Base-by-base conservation (phyloP, 2,329 filamentous ascomycete genomes). In the Helotiales sp. region DNA sequence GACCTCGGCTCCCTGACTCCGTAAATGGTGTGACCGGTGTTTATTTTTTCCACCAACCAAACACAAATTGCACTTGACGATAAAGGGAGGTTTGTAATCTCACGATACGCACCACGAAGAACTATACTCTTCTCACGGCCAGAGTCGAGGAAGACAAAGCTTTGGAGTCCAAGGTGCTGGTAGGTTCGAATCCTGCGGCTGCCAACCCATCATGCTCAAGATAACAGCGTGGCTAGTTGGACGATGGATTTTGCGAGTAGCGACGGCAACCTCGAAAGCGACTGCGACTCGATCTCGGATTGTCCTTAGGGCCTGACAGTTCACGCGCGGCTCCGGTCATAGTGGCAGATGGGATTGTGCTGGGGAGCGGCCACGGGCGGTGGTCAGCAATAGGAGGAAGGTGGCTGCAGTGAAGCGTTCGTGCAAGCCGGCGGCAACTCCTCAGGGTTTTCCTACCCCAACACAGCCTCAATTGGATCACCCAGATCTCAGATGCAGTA, bases 321-420 rank as follows among this genome's bases (percentile, higher is more conserved):
- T 32, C 30, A 6, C 30, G 30, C 30, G 30, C 30, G 30, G 30
- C 30, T 66, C 63, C 55, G 61, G 69, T 69, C 63, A 67, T 69
- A 66, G 66, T 69, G 40, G 68, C 55, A 65, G 67, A 69, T 69
- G 61, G 50, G 67, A 69, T 69, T 69, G 52, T 65, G 55, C 52
- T 62, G 40, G 58, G 63, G 55, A 66, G 63, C 52, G 59, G 60
- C 59, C 45, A 70, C 62, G 58, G 67, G 52, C 32, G 40, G 60
- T 64, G 60, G 26, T 66, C 45, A 32, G 60, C 34, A 60, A 50
- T n/a, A 58, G 30, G 63, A 68, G 57, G 63, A 69, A 69, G 67
- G 61, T 69, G 45, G 65, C 55, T 67, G 32, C 55, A 67, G n/a
- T 67, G 50, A 67, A 69, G 64, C 64, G 50, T 65, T 67, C 63